These are phyloP conservation scores for Syzygium syzygioides DNA, from an alignment of 441 rosid genomes.

Conservation along the genomic window DNA sequence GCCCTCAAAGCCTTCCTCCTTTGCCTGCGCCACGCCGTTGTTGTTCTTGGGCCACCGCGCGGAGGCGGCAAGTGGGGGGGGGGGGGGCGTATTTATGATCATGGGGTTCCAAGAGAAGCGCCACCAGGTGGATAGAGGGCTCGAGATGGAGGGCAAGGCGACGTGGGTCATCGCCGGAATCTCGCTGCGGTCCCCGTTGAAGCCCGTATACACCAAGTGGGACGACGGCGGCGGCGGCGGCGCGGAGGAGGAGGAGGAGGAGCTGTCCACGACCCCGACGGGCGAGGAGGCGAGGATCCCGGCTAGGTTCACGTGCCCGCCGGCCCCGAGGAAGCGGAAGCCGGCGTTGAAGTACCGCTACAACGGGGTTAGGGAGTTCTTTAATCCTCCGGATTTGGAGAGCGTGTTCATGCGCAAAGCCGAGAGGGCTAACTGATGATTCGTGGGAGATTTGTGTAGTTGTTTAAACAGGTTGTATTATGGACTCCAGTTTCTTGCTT, in stretches of 20 bases:
- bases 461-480: not conserved
- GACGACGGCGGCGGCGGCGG: slow-evolving; percentile 20
- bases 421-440: slow-evolving; percentile 35
- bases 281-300: slow-evolving; percentile 57
- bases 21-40: not conserved
- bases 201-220: slow-evolving; percentile 40
- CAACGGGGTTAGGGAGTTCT: slow-evolving; percentile 40
- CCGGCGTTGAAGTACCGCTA: slow-evolving; percentile 47
- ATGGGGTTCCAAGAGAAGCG: slow-evolving; percentile 19
- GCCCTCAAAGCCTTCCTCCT: slow-evolving; percentile 1
- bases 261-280: slow-evolving; percentile 59
- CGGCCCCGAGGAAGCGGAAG: slow-evolving; percentile 80
- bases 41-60: too few species aligned
- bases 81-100: not conserved
- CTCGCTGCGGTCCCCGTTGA: slow-evolving; percentile 55
- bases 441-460: not conserved
- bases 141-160: slow-evolving; percentile 42
- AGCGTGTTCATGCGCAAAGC: slow-evolving; percentile 54
- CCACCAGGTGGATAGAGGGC: slow-evolving; percentile 39
- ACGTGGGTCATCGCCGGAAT: slow-evolving; percentile 73
- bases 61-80: not conserved
- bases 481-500: not conserved
- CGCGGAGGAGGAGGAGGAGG: slow-evolving; percentile 16
- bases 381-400: slow-evolving; percentile 86
- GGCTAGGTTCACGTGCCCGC: slow-evolving; percentile 41